phyloP scores from a whole-genome alignment of 768 basidiomycete genomes.

The Hypholoma fasciculare region DNA sequence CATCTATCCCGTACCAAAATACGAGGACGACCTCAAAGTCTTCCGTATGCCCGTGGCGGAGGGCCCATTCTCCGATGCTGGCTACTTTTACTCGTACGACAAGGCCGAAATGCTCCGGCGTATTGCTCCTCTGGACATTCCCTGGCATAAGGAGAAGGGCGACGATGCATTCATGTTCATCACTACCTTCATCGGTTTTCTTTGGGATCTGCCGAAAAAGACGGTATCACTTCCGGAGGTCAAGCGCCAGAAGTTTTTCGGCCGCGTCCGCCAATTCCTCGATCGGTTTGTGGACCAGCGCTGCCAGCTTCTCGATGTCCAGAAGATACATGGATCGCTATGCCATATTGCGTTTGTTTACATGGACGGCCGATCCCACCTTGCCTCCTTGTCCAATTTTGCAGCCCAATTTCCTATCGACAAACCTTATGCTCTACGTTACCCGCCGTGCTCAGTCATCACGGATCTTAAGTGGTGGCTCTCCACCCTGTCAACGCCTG shows the following conservation, averaged over 20 bases:
- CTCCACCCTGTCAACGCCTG: neutral
- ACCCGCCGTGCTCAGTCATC: conserved; percentile 20
- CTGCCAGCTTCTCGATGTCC: neutral
- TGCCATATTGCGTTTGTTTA: conserved; percentile 24
- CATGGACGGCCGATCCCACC: conserved; percentile 20
- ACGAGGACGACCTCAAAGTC: conserved; percentile 6
- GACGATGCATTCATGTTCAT: conserved; percentile 14
- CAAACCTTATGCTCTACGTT: too few species aligned
- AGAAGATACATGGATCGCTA: conserved; percentile 20
- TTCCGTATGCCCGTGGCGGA: neutral
- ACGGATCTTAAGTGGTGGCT: conserved; percentile 34
- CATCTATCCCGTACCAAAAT: neutral
- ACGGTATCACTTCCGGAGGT: conserved; percentile 26
- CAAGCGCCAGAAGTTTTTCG: conserved; percentile 26
- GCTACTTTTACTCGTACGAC: neutral
- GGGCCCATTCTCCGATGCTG: too few species aligned
- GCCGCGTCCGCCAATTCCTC: conserved; percentile 19
- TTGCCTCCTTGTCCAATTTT: conserved; percentile 26
- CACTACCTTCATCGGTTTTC: conserved; percentile 33
- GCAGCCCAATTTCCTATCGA: too few species aligned
- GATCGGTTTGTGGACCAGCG: neutral
- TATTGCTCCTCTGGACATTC: neutral
- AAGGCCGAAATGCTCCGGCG: neutral
- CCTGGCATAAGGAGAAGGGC: conserved; percentile 13
- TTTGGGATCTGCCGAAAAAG: conserved; percentile 28